Conservation (phyloP, 176 grass and related monocot species). For the Tillandsia leiboldiana region DNA sequence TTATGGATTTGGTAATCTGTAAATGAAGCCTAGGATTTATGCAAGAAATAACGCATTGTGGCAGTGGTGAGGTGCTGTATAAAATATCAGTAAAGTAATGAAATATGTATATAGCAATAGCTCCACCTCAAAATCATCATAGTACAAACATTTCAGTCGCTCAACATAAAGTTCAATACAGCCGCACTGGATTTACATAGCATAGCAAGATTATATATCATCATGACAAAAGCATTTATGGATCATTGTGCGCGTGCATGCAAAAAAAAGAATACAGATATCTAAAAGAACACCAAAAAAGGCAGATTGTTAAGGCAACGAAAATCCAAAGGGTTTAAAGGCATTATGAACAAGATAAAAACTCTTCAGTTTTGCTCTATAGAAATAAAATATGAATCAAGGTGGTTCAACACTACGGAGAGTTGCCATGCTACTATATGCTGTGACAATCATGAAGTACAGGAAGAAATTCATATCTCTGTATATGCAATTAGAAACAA, state of each 20-base stretch:
- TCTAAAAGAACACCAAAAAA: too few relatives aligned
- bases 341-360: not conserved
- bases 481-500: not conserved
- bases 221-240: too few relatives aligned
- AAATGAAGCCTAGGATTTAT: too few relatives aligned
- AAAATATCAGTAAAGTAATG: conserved; percentile 1
- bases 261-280: too few relatives aligned
- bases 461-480: not conserved
- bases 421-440: not conserved
- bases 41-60: too few relatives aligned
- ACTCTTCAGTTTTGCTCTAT: not conserved
- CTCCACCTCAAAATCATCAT: not conserved
- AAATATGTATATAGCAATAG: not conserved
- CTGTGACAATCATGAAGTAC: not conserved
- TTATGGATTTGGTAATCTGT: too few relatives aligned
- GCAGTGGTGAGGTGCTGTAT: too few relatives aligned
- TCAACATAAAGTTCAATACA: not conserved
- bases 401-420: not conserved
- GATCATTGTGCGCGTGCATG: too few relatives aligned
- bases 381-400: not conserved
- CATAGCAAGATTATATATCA: not conserved
- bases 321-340: not conserved
- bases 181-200: not conserved
- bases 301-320: too few relatives aligned
- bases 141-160: not conserved